Evolutionary conservation across 2,329 filamentous ascomycete species (phyloP), one percentile per base, ranked within the genome.

Genomic region (Dissoconium aciculare): DNA sequence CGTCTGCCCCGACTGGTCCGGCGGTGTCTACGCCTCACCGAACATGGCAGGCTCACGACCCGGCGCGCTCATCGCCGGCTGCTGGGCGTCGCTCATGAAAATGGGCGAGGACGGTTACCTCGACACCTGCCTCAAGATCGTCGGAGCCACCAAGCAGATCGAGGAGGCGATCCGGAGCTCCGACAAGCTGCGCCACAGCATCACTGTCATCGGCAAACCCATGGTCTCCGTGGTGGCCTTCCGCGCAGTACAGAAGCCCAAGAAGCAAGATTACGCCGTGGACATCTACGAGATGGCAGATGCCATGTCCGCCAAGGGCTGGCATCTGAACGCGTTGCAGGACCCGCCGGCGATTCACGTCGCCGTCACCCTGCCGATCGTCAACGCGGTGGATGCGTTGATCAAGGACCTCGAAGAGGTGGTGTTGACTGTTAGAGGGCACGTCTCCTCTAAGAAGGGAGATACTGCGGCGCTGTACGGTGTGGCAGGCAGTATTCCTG

Each of bases 311-410:
- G 62, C 60, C 1, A 78, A 76, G 50, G 87, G 89, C 3, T 98
- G 89, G 89, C 89, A 98, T 59, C 66, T 98, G 36, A 98, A 95
- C 51, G 82, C 85, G 3, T 67, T 98, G 40, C 89, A 98, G 59
- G 77, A 73, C 47, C 89, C 89, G 2, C 76, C 89, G 0, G 89
- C 84, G 12, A 83, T 98, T 33, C 89, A 98, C 55, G 73, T 95
- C 23, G 89, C 89, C 9, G 84, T 95, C 23, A 98, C 89, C 1
- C 56, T 92, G 45, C 87, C 87, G 11, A 80, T 91, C 28, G 74
- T 75, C 13, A 76, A 76, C 46, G 82, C 78, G 2, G 80, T 81
- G 52, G 84, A 95, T 50, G 69, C 71, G 49, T 64, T 98, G 32
- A 67, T 89, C 30, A 58, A 60, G 5, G 89, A 98, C 53, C 57